Percentiles rank a stretch among this genome's conserved stretches.
phyloP scores from a whole-genome alignment of 257 asterid species.

The Apocynum venetum region DNA sequence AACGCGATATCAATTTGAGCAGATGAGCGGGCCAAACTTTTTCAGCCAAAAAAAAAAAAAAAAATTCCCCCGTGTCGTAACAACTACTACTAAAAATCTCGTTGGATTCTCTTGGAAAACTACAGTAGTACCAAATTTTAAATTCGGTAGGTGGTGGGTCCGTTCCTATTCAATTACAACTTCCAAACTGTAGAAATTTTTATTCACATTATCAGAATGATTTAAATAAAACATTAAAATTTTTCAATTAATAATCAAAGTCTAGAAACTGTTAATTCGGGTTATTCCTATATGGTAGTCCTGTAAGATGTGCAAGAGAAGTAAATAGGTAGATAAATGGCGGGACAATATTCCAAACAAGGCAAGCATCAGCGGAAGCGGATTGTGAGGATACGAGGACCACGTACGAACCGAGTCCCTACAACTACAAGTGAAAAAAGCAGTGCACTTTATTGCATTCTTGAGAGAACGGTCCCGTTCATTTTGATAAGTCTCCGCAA shows the following conservation, averaged over 20 bases:
- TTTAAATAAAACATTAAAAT: no score
- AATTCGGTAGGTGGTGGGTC: neutral
- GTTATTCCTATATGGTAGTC: no score
- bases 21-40: constrained; percentile 9
- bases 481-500: neutral
- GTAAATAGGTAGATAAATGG: neutral
- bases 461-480: constrained; percentile 15
- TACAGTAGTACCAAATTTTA: neutral
- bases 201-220: no score
- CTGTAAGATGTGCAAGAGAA: no score
- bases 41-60: neutral
- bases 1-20: constrained; percentile 6
- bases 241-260: no score
- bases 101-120: neutral
- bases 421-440: constrained; percentile 28
- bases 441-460: constrained; percentile 31
- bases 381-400: constrained; percentile 12
- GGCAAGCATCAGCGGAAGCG: constrained; percentile 2
- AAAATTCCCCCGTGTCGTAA: neutral
- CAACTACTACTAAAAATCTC: neutral
- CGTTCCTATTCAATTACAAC: neutral
- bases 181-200: no score
- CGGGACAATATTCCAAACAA: constrained; percentile 1
- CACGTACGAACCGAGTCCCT: constrained; percentile 16
- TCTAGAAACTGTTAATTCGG: no score